Evolutionary conservation across 2,329 filamentous ascomycete genomes (phyloP).

Genomic region (Aureobasidium subglaciale): DNA sequence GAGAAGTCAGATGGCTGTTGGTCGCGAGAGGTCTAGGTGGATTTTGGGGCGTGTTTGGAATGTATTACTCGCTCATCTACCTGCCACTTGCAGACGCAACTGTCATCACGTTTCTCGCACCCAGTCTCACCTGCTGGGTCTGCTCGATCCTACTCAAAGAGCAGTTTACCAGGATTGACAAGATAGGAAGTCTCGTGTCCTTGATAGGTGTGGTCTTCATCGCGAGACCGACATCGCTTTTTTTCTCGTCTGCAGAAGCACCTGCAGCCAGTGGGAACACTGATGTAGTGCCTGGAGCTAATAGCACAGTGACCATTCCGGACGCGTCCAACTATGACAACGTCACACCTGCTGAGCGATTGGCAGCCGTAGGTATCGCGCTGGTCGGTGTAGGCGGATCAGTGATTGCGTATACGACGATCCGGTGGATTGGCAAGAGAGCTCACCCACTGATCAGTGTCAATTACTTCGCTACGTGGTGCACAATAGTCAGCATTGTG

Average conservation of each 20-base stretch:
- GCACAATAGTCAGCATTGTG: slow-evolving; percentile 58
- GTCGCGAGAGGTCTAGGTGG: slow-evolving; percentile 62
- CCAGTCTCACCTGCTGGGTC: slow-evolving; percentile 69
- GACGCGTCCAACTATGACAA: slow-evolving; percentile 33
- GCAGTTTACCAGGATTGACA: slow-evolving; percentile 69
- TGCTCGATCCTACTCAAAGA: slow-evolving; percentile 71
- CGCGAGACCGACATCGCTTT: slow-evolving; percentile 59
- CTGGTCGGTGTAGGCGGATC: slow-evolving; percentile 72
- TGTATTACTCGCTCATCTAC: slow-evolving; percentile 70
- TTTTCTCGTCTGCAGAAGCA: slow-evolving; percentile 30
- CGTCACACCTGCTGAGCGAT: slow-evolving; percentile 56
- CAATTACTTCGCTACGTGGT: slow-evolving; percentile 72
- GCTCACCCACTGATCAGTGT: slow-evolving; percentile 79
- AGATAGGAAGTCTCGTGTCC: slow-evolving; percentile 67
- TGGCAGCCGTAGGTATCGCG: slow-evolving; percentile 63
- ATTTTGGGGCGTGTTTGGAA: slow-evolving; percentile 69
- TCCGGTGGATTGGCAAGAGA: slow-evolving; percentile 71
- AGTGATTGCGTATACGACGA: slow-evolving; percentile 64
- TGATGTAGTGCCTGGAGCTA: slow-evolving; percentile 24
- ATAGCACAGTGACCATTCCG: slow-evolving; percentile 23
- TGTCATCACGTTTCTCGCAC: slow-evolving; percentile 80
- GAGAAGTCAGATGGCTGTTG: slow-evolving; percentile 60
- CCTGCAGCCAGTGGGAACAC: slow-evolving; percentile 28
- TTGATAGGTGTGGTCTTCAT: slow-evolving; percentile 77
- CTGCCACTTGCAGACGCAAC: slow-evolving; percentile 81